Evolutionary conservation across 805 yeast species (phyloP).

Genomic region (Cyberlindnera mississippiensis): DNA sequence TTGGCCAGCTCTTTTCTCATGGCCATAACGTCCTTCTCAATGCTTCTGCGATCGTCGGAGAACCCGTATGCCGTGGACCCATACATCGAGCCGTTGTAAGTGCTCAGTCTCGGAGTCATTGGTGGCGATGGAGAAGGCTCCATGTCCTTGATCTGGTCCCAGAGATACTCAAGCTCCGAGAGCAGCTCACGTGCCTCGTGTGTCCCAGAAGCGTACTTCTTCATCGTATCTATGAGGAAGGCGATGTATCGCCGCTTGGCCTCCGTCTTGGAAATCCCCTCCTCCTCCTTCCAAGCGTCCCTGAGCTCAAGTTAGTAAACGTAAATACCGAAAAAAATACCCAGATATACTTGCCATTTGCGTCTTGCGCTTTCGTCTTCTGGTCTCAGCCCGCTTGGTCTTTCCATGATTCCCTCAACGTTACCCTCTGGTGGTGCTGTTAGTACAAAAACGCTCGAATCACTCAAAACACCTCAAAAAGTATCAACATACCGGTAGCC

Average conservation of each 20-base stretch:
- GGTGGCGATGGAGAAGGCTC: conserved; percentile 23
- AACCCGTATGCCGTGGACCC: conserved; percentile 13
- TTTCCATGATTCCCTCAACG: conserved; percentile 60
- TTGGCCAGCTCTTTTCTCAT: conserved; percentile 26
- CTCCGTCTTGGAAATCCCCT: conserved; percentile 62
- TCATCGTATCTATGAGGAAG: conserved; percentile 69
- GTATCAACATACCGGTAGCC: conserved; percentile 44
- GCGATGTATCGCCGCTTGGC: conserved; percentile 72
- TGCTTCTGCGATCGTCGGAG: conserved; percentile 12
- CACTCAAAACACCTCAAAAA: too few species aligned
- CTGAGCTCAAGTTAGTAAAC: background rate
- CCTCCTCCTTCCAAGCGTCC: conserved; percentile 78
- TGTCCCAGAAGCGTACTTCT: conserved; percentile 61
- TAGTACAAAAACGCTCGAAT: too few species aligned
- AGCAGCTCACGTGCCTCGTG: conserved; percentile 62
- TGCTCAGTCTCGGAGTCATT: conserved; percentile 15
- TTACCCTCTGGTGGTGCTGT: conserved; percentile 58
- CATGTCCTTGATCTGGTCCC: conserved; percentile 66
- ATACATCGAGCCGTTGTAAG: conserved; percentile 10
- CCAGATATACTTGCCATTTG: conserved; percentile 38
- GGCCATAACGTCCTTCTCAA: conserved; percentile 19
- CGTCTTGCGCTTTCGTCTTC: conserved; percentile 66
- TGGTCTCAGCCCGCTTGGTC: conserved; percentile 56
- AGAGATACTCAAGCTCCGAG: conserved; percentile 63
- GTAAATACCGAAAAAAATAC: background rate